These are phyloP conservation scores for Gossypium stocksii DNA, from an alignment of 345 rosid genomes.

Conservation along the genomic window DNA sequence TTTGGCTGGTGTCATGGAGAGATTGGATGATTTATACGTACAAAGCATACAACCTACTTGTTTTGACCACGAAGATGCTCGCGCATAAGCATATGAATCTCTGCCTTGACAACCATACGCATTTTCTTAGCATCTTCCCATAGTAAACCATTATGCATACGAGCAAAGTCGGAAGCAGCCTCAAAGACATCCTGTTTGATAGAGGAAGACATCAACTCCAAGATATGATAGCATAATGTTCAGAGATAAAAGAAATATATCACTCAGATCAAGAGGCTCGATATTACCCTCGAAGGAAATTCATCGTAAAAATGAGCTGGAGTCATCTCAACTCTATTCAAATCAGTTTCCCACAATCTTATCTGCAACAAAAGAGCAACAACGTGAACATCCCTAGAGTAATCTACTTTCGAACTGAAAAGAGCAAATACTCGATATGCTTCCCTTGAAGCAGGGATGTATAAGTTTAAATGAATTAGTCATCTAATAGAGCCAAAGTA, in stretches of 20 bases:
- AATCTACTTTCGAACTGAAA: not conserved
- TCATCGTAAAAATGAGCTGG: slow-evolving; percentile 76
- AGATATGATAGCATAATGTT: not conserved
- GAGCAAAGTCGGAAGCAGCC: slow-evolving; percentile 77
- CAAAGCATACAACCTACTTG: slow-evolving; percentile 22
- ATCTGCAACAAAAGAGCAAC: slow-evolving; percentile 42
- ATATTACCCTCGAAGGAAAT: slow-evolving; percentile 73
- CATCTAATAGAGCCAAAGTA: slow-evolving; percentile 1
- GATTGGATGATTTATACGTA: not conserved
- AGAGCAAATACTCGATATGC: not conserved
- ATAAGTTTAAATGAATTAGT: not conserved
- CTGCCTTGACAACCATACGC: slow-evolving; percentile 75
- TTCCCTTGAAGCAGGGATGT: not conserved
- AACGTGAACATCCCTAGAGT: not conserved
- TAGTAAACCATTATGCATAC: slow-evolving; percentile 64
- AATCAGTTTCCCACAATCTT: slow-evolving; percentile 92
- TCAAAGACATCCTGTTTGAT: slow-evolving; percentile 68
- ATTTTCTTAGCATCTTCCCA: slow-evolving; percentile 95
- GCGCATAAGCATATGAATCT: slow-evolving; percentile 74
- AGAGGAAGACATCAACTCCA: not conserved
- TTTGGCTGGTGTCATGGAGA: not conserved
- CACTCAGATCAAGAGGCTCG: slow-evolving; percentile 7
- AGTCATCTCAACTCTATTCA: slow-evolving; percentile 84
- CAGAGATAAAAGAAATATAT: not conserved
- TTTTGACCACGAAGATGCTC: slow-evolving; percentile 59